Base-by-base conservation (phyloP, 345 rosid species). In the Citrus unshiu region DNA sequence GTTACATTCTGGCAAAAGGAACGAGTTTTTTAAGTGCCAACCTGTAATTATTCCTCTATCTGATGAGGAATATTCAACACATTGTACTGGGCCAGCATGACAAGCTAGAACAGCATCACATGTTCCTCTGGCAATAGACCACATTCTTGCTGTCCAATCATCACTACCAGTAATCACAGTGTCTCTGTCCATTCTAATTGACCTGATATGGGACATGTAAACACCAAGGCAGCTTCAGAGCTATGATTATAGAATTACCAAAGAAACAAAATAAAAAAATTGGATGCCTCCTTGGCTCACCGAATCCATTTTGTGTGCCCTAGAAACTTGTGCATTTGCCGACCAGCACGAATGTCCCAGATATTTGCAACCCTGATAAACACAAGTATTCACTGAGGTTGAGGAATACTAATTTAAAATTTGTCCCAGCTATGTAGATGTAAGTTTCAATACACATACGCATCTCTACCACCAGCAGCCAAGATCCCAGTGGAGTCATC, bases 81-180 rank as follows among this genome's bases (percentile, higher is more conserved):
- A 84, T 67, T 85, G 82, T 76, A 94, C 86, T 7, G 99, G 97
- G 68, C 99, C 98, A 73, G 97, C 98, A 84, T 97, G 99, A 84
- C 98, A 94, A 64, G 99, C 98, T 59, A 97, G 89, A 78, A 97
- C 97, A 49, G 95, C 92, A 73, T 94, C 95, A 74, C 98, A 93
- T 49, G 93, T 84, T 80, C 99, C 99, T 81, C 89, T 89, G 72
- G 98, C 89, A 81, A 96, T 90, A 72, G 99, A 92, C 99, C 99
- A 97, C 70, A 97, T 87, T 87, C 99, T 89, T 68, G 99, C 99
- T 2, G 99, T 97, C 99, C 99, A 97, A 81, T 97, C 99, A 87
- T 97, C 99, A 83, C 99, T 92, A 68, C 98, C 99, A 54, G 98
- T 97, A 76, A 97, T 82, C 81, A 97, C 70, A 25, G 98, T 94